Evolutionary conservation across 257 asterid species (phyloP), one percentile per base, ranked within the genome.

Genomic region (Forsythia viridissima): DNA sequence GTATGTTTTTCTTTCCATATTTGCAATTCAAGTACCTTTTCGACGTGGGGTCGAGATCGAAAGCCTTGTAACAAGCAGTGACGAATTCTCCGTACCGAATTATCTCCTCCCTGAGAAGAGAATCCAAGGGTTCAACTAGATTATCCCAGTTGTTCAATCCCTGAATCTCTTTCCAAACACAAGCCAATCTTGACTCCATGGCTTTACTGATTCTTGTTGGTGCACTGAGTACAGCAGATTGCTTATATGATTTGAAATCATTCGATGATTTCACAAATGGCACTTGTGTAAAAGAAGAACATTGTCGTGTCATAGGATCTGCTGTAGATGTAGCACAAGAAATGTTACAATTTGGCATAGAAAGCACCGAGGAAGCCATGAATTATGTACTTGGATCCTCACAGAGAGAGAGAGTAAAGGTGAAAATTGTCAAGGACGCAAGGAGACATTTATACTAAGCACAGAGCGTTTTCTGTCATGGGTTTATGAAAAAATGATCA

Each of bases 21-120:
- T 91, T 91, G 90, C 94, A 91, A 43, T 86, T 82, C 52, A 91
- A 83, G 91, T 88, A 91, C 69, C 93, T 71, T 37, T 73, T 88
- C 2, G 97, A 91, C 57, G 2, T 34, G 10, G 93, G 85, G 63
- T 91, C 85, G 59, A 91, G 88, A 40, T 91, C 94, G 76, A 91
- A 91, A 0, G 91, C 94, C 82, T 88, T 81, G 82, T 90, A 91
- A 76, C 96, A 91, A 6, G 92, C 94, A 3, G 82, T 74, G 1
- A 91, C 91, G 16, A 91, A 85, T 78, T 87, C 92, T 0, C 94
- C 96, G 43, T 91, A 91, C 2, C 96, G 90, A 38, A 91, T 67
- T 18, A 89, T 84, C 76, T 91, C 96, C 0, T 77, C 72, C 4
- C 88, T 82, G 7, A 91, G 91, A 15, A 88, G 88, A 16, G 90